Evolutionary conservation across 2,329 filamentous ascomycete species (phyloP).

Genomic region (Microdochium bolleyi): DNA sequence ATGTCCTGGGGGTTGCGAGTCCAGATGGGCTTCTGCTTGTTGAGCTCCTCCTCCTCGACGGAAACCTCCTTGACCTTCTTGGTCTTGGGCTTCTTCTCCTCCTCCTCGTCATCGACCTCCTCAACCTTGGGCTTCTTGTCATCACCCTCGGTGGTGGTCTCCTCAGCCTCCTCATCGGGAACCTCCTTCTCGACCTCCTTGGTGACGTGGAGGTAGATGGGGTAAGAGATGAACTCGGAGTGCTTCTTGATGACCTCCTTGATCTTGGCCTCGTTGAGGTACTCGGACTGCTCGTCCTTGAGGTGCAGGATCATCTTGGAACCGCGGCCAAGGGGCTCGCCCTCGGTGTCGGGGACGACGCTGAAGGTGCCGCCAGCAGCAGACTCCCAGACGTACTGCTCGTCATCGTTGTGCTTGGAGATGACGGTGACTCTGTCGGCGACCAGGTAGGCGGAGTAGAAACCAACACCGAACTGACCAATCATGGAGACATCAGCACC

Average conservation of each 20-base stretch:
- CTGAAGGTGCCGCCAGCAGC: conserved; percentile 95
- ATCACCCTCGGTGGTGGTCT: conserved; percentile 58
- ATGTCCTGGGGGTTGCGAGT: conserved; percentile 97
- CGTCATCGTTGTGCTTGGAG: conserved; percentile 99
- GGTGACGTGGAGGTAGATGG: conserved; percentile 98
- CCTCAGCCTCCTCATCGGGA: conserved; percentile 87
- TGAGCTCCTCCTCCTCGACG: conserved; percentile 98
- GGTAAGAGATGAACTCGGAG: conserved; percentile 99
- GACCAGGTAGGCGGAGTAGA: conserved; percentile 99
- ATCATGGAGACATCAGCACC: conserved; percentile 99
- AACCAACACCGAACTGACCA: conserved; percentile 99
- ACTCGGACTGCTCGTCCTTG: conserved; percentile 98
- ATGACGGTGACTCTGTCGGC: conserved; percentile 92
- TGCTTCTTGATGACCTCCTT: conserved; percentile 99
- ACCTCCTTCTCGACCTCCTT: conserved; percentile 99
- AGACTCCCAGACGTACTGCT: conserved; percentile 99
- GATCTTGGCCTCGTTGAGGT: conserved; percentile 97
- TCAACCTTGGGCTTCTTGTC: conserved; percentile 96
- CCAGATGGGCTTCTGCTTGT: conserved; percentile 99
- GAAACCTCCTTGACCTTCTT: conserved; percentile 99
- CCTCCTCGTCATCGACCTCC: conserved; percentile 81
- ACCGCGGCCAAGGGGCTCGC: conserved; percentile 84
- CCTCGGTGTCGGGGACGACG: conserved; percentile 82
- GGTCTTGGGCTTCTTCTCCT: conserved; percentile 93
- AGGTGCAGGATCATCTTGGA: conserved; percentile 98